Base-by-base conservation (phyloP, 2,329 filamentous ascomycete genomes). In the Sporothrix globosa region DNA sequence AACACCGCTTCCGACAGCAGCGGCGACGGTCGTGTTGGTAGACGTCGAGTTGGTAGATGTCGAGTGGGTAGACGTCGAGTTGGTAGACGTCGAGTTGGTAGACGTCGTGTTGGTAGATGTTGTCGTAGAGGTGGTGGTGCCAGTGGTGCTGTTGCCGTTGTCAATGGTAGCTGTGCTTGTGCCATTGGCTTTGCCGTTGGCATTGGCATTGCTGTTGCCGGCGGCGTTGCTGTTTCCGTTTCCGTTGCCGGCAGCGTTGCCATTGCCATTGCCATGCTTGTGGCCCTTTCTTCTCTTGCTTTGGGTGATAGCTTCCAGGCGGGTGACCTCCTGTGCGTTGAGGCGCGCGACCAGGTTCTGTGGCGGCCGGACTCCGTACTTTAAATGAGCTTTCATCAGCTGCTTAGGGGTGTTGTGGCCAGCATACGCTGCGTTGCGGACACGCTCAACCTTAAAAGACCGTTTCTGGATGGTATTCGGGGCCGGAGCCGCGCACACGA, bases 301-400 rank as follows among this genome's bases (percentile, higher is more conserved):
- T 30, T 68, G 61, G 24, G 54, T 44, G 21, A 44, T 46, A 14
- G 79, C 74, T 39, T 79, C 58, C 3, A 50, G 67, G 9, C 72
- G 41, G 4, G 74, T 71, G 44, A 53, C n/a, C 5, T 71, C 71
- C 60, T 77, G 76, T 10, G 73, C 75, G 54, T 75, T 77, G 50
- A 81, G 72, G 41, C 79, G 78, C 44, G 80, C 81, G 67, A 82
- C 76, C 67, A 85, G 77, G 9, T 79, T 80, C 2, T 81, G 75
- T 2, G 83, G 80, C 60, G 86, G 79, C 50, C 81, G 79, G 79
- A 90, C 85, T 73, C 86, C 85, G 78, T 86, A 93, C 78, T 94
- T 94, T 75, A 83, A 80, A 78, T 91, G 90, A 19, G 90, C 87
- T 79, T 87, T 91, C 67, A 85, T 80, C 74, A 94, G 83, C 67